phyloP scores from a whole-genome alignment of 2,329 filamentous ascomycete genomes.

The Colletotrichum gloeosporioides region DNA sequence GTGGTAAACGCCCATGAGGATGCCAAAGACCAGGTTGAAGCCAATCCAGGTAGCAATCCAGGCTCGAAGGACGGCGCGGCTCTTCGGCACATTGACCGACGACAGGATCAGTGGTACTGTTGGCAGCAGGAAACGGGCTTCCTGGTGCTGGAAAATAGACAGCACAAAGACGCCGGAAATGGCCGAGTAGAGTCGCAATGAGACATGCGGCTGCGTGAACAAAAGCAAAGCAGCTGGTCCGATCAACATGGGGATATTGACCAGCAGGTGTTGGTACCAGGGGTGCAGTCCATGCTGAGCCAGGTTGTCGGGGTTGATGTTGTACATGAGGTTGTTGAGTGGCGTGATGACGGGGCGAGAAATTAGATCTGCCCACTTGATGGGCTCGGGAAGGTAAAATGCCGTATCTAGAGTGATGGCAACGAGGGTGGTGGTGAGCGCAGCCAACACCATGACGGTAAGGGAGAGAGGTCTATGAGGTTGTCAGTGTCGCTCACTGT shows the following conservation, averaged over 20 bases:
- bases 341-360: slow-evolving; percentile 74
- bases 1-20: slow-evolving; percentile 82
- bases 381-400: slow-evolving; percentile 73
- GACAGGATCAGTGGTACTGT: slow-evolving; percentile 79
- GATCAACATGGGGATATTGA: slow-evolving; percentile 74
- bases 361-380: slow-evolving; percentile 70
- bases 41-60: slow-evolving; percentile 70
- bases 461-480: slow-evolving; percentile 62
- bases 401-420: slow-evolving; percentile 85
- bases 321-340: slow-evolving; percentile 80
- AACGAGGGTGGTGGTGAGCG: slow-evolving; percentile 69
- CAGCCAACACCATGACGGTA: slow-evolving; percentile 67
- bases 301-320: slow-evolving; percentile 72
- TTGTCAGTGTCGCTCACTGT: background rate
- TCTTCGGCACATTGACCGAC: slow-evolving; percentile 70
- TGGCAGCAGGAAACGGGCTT: slow-evolving; percentile 79
- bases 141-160: slow-evolving; percentile 79
- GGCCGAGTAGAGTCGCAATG: slow-evolving; percentile 73
- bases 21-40: slow-evolving; percentile 72
- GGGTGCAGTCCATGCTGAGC: slow-evolving; percentile 79
- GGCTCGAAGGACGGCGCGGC: slow-evolving; percentile 48
- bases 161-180: slow-evolving; percentile 73
- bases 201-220: slow-evolving; percentile 61
- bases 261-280: slow-evolving; percentile 77
- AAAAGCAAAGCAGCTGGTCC: slow-evolving; percentile 72